phyloP scores from a whole-genome alignment of 2,329 filamentous ascomycete genomes.

The Aspergillus caelatus region DNA sequence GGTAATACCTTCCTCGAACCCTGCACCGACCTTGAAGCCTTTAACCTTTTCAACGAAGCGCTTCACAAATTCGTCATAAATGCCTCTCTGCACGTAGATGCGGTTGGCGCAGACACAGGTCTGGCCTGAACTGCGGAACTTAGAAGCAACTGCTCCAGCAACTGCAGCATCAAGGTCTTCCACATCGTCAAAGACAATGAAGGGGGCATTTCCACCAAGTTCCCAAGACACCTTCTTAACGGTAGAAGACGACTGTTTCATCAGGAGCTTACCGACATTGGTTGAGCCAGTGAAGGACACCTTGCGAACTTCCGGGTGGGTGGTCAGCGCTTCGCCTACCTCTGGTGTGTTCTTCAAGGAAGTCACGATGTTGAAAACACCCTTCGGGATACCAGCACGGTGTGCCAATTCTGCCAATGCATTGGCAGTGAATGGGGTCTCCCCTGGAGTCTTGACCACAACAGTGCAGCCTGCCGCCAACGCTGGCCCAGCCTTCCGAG shows the following conservation, averaged over 20 bases:
- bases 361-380: conserved; percentile 88
- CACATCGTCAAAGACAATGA: conserved; percentile 91
- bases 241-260: conserved; percentile 84
- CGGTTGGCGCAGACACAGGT: conserved; percentile 83
- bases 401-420: conserved; percentile 84
- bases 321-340: conserved; percentile 76
- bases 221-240: conserved; percentile 88
- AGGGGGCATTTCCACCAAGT: conserved; percentile 91
- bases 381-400: conserved; percentile 84
- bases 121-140: conserved; percentile 93
- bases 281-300: conserved; percentile 88
- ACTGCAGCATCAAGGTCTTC: conserved; percentile 86
- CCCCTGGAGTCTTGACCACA: conserved; percentile 85
- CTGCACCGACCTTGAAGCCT: conserved; percentile 50
- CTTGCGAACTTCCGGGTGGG: conserved; percentile 77
- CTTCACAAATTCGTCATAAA: conserved; percentile 57
- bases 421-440: conserved; percentile 89
- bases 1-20: conserved; percentile 50
- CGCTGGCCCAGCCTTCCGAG: conserved; percentile 56
- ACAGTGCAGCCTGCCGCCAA: conserved; percentile 95
- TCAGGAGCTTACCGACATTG: conserved; percentile 71
- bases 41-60: conserved; percentile 59
- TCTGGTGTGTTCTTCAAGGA: conserved; percentile 76
- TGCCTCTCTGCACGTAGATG: conserved; percentile 55
- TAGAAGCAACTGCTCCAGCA: conserved; percentile 77